phyloP scores from a whole-genome alignment of 2,329 filamentous ascomycete genomes.

The Epichloe amarillans region DNA sequence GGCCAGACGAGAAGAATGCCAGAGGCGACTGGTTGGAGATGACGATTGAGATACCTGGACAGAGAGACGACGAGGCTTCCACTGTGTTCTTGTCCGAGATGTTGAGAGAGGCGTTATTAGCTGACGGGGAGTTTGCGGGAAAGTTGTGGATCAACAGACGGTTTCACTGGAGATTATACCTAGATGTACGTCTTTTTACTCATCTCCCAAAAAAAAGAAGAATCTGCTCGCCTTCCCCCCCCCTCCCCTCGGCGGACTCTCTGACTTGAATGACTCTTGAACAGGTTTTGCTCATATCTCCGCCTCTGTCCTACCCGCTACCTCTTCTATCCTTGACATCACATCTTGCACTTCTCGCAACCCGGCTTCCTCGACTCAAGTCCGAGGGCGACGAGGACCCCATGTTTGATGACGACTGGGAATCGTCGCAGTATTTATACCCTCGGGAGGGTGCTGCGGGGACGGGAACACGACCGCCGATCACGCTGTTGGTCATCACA shows the following conservation, averaged over 20 bases:
- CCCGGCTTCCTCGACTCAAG: conserved; percentile 69
- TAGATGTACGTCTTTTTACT: conserved; percentile 55
- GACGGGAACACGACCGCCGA: conserved; percentile 49
- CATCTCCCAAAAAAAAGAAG: background rate
- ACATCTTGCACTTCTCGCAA: conserved; percentile 82
- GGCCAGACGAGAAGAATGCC: conserved; percentile 28
- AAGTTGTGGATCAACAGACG: conserved; percentile 75
- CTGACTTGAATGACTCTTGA: background rate
- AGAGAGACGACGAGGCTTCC: conserved; percentile 79
- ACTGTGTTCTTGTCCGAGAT: conserved; percentile 81
- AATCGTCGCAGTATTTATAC: conserved; percentile 66
- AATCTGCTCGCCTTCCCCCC: background rate
- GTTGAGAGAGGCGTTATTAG: conserved; percentile 75
- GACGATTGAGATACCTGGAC: conserved; percentile 80
- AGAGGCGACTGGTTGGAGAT: conserved; percentile 72
- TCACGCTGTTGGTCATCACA: conserved; percentile 81
- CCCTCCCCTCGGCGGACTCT: background rate
- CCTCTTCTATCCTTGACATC: conserved; percentile 86
- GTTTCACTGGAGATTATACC: conserved; percentile 93
- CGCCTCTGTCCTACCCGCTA: conserved; percentile 81
- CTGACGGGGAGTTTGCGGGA: conserved; percentile 53
- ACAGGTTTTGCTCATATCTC: conserved; percentile 85
- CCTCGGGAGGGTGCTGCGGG: conserved; percentile 28
- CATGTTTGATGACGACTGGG: conserved; percentile 97
- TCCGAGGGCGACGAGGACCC: conserved; percentile 92